Evolutionary conservation across 306 rosid species (phyloP).

Genomic region (Quercus bicolor): DNA sequence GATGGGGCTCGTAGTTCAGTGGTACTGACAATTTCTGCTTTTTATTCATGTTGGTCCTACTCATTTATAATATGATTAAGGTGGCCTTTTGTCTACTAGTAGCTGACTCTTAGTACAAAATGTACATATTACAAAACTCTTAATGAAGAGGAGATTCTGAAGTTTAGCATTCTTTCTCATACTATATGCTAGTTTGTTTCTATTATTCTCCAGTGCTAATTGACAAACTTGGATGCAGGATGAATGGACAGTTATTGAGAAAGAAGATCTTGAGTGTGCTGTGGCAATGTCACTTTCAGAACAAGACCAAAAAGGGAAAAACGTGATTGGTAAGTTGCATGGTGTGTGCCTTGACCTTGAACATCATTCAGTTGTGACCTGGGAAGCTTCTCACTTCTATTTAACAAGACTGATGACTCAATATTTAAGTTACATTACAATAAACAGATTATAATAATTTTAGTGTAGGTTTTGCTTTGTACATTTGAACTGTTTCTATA

Average conservation of each 20-base stretch:
- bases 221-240: constrained; percentile 55
- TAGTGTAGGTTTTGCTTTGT: not conserved
- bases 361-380: not conserved
- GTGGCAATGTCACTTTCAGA: constrained; percentile 73
- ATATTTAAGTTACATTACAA: constrained; percentile 1
- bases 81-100: constrained; percentile 15
- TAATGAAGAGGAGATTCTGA: constrained; percentile 24
- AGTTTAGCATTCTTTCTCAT: constrained; percentile 12
- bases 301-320: constrained; percentile 53
- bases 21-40: constrained; percentile 45
- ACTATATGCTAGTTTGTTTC: not conserved
- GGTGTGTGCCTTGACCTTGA: constrained; percentile 2
- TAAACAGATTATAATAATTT: constrained; percentile 5
- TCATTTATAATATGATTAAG: constrained; percentile 1
- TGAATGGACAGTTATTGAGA: constrained; percentile 45
- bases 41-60: constrained; percentile 1
- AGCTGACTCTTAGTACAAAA: not conserved
- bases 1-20: constrained; percentile 45
- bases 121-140: constrained; percentile 14
- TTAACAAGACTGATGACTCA: not conserved
- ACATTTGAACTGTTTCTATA: not conserved
- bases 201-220: not conserved
- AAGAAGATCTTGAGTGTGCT: constrained; percentile 62
- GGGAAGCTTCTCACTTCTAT: not conserved
- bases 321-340: constrained; percentile 49